Evolutionary conservation across 139 green algal genomes (phyloP).

Genomic region (Auxenochlorella pyrenoidosa): DNA sequence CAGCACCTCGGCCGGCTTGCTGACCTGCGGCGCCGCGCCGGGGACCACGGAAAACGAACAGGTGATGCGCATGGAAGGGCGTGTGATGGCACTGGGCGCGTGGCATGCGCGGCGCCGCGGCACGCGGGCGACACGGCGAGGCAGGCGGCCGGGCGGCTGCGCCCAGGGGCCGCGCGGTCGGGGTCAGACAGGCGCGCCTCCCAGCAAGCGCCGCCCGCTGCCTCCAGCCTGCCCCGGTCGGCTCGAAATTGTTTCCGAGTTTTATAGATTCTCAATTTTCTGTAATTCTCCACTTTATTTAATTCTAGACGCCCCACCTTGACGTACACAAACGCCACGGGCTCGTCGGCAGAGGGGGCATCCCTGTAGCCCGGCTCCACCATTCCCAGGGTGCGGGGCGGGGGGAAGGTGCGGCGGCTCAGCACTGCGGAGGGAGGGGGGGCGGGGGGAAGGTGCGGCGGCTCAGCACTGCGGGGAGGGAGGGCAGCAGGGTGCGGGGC

Average conservation of each 20-base stretch:
- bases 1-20: slow-evolving; percentile 66
- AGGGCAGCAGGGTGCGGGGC: neutral
- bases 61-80: too few relatives aligned
- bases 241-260: too few relatives aligned
- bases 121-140: too few relatives aligned
- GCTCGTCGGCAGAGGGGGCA: slow-evolving; percentile 58
- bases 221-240: too few relatives aligned
- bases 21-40: slow-evolving; percentile 47
- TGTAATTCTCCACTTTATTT: too few relatives aligned
- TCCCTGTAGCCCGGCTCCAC: slow-evolving; percentile 84
- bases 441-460: slow-evolving; percentile 65
- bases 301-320: slow-evolving; percentile 70
- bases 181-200: too few relatives aligned
- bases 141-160: too few relatives aligned
- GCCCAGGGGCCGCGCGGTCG: too few relatives aligned
- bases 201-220: too few relatives aligned
- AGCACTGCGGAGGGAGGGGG: slow-evolving; percentile 54
- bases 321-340: slow-evolving; percentile 81
- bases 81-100: too few relatives aligned
- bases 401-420: slow-evolving; percentile 67
- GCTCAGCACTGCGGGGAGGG: slow-evolving; percentile 55
- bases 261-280: too few relatives aligned
- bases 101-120: too few relatives aligned
- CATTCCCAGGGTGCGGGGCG: slow-evolving; percentile 53
- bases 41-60: neutral